A percentile compares a stretch with the other conserved stretches of the same genome.
These are phyloP conservation scores for Fusarium aywerte DNA, from an alignment of 2,329 filamentous ascomycete species.

Conservation along the genomic window DNA sequence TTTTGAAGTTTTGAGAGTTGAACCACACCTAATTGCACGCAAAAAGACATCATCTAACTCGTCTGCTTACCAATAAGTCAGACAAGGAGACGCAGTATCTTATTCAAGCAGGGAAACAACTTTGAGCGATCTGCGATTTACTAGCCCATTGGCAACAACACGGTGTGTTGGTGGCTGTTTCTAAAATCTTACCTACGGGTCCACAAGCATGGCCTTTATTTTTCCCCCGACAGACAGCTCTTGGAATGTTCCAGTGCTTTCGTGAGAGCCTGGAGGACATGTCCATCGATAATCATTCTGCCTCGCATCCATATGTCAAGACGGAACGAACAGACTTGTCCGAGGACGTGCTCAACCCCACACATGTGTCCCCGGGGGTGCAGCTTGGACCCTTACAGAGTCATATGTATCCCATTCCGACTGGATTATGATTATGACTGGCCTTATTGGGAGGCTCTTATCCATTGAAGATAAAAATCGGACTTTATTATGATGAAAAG, in stretches of 20 bases:
- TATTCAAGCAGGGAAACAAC: constrained; percentile 10
- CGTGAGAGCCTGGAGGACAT: constrained; percentile 1
- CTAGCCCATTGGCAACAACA: constrained; percentile 8
- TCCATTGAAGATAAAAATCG: neutral
- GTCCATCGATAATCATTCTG: too few species aligned
- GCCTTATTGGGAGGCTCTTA: neutral
- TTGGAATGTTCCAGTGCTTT: constrained; percentile 43
- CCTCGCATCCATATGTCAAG: too few species aligned
- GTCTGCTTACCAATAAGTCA: constrained; percentile 40
- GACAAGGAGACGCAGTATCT: constrained; percentile 18
- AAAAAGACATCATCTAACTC: constrained; percentile 7
- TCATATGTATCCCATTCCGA: constrained; percentile 1
- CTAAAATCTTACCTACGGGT: constrained; percentile 37
- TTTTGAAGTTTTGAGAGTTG: neutral
- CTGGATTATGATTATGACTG: neutral
- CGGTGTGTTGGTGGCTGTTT: constrained; percentile 26
- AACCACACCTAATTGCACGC: constrained; percentile 18
- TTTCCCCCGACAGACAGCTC: constrained; percentile 4
- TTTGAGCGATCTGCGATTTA: constrained; percentile 34
- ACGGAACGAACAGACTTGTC: neutral
- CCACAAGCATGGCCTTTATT: constrained; percentile 6
- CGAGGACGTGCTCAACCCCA: constrained; percentile 16
- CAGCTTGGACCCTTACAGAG: constrained; percentile 2
- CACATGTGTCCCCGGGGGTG: constrained; percentile 4
- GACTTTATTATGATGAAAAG: neutral